Evolutionary conservation across 2,329 filamentous ascomycete genomes (phyloP).

Genomic region (Fusarium sp.): DNA sequence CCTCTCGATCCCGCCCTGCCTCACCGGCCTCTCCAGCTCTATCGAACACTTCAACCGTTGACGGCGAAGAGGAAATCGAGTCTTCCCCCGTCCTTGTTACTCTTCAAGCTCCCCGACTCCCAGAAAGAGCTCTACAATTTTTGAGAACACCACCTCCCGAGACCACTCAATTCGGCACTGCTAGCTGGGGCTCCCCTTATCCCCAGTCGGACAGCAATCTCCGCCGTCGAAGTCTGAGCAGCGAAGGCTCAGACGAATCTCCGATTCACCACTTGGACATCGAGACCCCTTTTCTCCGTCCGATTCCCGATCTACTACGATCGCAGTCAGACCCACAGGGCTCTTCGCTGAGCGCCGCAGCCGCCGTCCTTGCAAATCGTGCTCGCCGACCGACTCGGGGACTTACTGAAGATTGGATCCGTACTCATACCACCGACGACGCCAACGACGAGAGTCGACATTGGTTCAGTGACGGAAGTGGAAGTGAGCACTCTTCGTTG

Average conservation of each 20-base stretch:
- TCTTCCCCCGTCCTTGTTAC: constrained; percentile 69
- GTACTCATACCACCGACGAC: constrained; percentile 80
- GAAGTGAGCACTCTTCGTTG: constrained; percentile 80
- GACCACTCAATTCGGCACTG: constrained; percentile 68
- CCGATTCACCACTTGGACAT: constrained; percentile 71
- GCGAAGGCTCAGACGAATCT: constrained; percentile 69
- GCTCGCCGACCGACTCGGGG: constrained; percentile 69
- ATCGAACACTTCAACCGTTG: constrained; percentile 70
- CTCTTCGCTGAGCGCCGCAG: constrained; percentile 62
- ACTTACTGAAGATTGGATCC: constrained; percentile 87
- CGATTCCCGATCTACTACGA: constrained; percentile 59
- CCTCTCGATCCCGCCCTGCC: constrained; percentile 48
- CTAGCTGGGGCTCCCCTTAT: constrained; percentile 94
- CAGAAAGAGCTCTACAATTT: constrained; percentile 65
- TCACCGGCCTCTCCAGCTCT: constrained; percentile 67
- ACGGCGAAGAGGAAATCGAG: constrained; percentile 64
- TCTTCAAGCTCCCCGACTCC: constrained; percentile 67
- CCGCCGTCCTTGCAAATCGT: constrained; percentile 72
- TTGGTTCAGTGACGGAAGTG: constrained; percentile 81
- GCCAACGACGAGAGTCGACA: constrained; percentile 74
- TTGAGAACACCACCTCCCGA: constrained; percentile 64
- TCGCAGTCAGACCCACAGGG: constrained; percentile 44
- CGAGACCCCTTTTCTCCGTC: constrained; percentile 70
- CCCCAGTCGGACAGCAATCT: constrained; percentile 69
- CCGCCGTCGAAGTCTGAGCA: constrained; percentile 65